Conservation (phyloP, 2,329 filamentous ascomycete species). For the Paecilomyces variotii region DNA sequence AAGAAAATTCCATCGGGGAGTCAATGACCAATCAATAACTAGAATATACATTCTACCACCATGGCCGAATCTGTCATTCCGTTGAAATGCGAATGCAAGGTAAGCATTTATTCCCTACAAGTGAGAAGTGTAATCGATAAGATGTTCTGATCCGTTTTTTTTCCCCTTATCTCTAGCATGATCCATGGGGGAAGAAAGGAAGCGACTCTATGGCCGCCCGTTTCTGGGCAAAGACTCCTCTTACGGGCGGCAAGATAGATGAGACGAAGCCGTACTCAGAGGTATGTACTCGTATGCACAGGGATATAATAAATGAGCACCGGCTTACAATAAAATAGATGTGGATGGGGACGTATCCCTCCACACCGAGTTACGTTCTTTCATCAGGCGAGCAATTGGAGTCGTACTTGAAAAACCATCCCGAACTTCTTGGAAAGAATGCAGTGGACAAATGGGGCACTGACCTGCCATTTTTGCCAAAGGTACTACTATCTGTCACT, state of each 20-base stretch:
- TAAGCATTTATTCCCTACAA: neutral
- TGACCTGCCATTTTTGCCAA: constrained; percentile 65
- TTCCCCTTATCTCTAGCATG: constrained; percentile 42
- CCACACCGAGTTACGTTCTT: constrained; percentile 57
- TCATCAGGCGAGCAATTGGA: constrained; percentile 56
- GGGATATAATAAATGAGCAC: neutral
- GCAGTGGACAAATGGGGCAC: constrained; percentile 54
- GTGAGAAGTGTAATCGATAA: neutral
- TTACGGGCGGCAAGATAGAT: constrained; percentile 55
- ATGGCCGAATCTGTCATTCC: constrained; percentile 16
- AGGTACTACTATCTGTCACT: constrained; percentile 37
- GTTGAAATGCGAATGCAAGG: constrained; percentile 20
- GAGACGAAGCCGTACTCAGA: constrained; percentile 57
- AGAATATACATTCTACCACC: neutral
- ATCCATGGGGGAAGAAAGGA: constrained; percentile 64
- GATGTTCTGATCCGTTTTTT: neutral
- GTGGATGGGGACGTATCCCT: constrained; percentile 73
- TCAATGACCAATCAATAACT: neutral
- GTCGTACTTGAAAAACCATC: constrained; percentile 56
- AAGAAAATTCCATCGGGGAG: neutral
- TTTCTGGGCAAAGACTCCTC: constrained; percentile 58
- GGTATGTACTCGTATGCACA: constrained; percentile 21
- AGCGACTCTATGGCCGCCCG: constrained; percentile 57
- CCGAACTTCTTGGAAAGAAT: constrained; percentile 55
- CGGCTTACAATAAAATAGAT: constrained; percentile 31